Evolutionary conservation across 352 stramenopile species (phyloP), one percentile per base, ranked within the genome.

Genomic region (Phytophthora citrophthora): DNA sequence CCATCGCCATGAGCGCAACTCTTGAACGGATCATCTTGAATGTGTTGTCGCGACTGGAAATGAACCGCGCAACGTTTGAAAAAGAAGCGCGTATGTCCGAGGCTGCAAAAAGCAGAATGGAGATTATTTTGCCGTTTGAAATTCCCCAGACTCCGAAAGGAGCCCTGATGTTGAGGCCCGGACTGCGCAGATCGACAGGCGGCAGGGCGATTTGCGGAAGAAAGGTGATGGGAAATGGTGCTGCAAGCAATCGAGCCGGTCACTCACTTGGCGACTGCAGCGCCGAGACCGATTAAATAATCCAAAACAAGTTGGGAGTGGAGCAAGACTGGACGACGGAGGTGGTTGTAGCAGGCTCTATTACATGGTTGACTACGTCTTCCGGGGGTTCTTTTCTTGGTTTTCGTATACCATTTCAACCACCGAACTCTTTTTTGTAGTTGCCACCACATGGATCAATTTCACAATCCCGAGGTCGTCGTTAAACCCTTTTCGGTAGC

Each of bases 21-120:
- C 47, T 66, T 29, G 54, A 62, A 38, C 63, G 55, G 18, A 62
- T 29, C 63, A 71, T 71, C 32, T 56, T 61, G 61, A 56, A 32
- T 58, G 46, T 39, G 15, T 52, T 11, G 29, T 11, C 43, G 45
- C 20, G 32, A 49, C 31, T 23, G 20, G 32, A 47, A 61, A 16
- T 10, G 15, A 7, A n/a, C 2, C 18, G 18, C 44, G 32, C 31
- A 41, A 54, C 32, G 44, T 39, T 62, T 62, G 60, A 29, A 29
- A 20, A 43, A 15, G 13, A 58, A 57, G 38, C 27, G 52, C 24
- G 41, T n/a, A 40, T 47, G 40, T 57, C 26, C 48, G 24, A 59
- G 48, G 46, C 39, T 36, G 65, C 60, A 64, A 74, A 74, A 74
- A 16, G 60, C 54, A 66, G 50, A 74, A 64, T 74, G 60, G 26